Percentiles rank a stretch among this genome's conserved stretches.
These are phyloP conservation scores for Eutrema yunnanense DNA, from an alignment of 345 rosid species.

Conservation along the genomic window DNA sequence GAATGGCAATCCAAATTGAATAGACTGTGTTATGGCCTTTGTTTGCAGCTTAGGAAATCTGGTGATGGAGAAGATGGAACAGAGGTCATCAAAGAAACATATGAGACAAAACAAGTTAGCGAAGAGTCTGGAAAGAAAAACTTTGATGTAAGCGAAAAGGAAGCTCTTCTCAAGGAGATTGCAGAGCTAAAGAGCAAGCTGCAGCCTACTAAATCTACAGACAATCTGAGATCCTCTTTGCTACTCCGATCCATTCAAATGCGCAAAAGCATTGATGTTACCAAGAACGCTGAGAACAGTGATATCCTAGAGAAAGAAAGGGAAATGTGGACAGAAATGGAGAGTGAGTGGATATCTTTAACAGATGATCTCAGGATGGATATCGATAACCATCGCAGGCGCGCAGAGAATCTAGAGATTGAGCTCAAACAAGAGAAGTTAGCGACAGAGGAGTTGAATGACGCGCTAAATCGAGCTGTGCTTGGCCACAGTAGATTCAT, in stretches of 20 bases:
- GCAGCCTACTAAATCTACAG: slow-evolving; percentile 55
- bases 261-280: slow-evolving; percentile 42
- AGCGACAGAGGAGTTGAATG: slow-evolving; percentile 71
- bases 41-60: slow-evolving; percentile 18
- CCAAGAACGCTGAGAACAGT: slow-evolving; percentile 27
- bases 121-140: slow-evolving; percentile 28
- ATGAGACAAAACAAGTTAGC: slow-evolving; percentile 44
- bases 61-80: slow-evolving; percentile 15
- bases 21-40: not conserved
- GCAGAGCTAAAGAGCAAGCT: slow-evolving; percentile 58
- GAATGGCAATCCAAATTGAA: not conserved
- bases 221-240: slow-evolving; percentile 66
- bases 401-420: slow-evolving; percentile 64
- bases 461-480: slow-evolving; percentile 72
- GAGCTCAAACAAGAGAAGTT: slow-evolving; percentile 65
- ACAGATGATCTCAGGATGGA: slow-evolving; percentile 90
- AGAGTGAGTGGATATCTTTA: slow-evolving; percentile 91
- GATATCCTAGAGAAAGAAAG: slow-evolving; percentile 73
- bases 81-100: slow-evolving; percentile 22
- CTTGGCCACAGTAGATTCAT: slow-evolving; percentile 91
- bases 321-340: slow-evolving; percentile 91
- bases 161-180: slow-evolving; percentile 75
- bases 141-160: slow-evolving; percentile 54
- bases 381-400: slow-evolving; percentile 57
- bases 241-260: slow-evolving; percentile 62